Base-by-base conservation (phyloP, 495 filamentous ascomycete genomes). In the Hypoxylon rickii region DNA sequence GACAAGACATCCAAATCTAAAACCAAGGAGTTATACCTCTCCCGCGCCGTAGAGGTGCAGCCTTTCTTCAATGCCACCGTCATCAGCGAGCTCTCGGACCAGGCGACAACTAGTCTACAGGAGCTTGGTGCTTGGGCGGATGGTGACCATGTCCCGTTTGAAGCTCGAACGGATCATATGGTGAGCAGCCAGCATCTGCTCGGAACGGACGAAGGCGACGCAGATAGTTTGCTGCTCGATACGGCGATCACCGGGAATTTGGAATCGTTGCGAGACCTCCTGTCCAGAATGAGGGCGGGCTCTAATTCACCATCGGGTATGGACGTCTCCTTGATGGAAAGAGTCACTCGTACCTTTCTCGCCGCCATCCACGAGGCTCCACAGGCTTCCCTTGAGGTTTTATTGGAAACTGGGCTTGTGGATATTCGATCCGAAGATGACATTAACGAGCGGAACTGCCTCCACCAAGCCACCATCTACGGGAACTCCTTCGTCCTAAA, bases 1-100 rank as follows among this genome's bases (percentile, higher is more conserved):
- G 94, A 98, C 73, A 98, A 98, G 81, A 96, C 95, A 13, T 96
- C 93, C 50, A 98, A 98, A 82, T 97, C 94, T 46, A 90, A 92
- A 65, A 96, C 92, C 58, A 98, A 98, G 69, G 95, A 97, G 73
- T 79, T 97, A 17, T 97, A 97, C 66, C 86, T 98, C 24, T 92
- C 94, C 8, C 84, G 94, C 13, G 94, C 95, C 8, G 93, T 97
- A 43, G 94, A 98, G 72, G 92, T 97, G 40, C 94, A 97, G 66
- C 95, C 94, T 1, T 96, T 93, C 70, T 98, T 98, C 79, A 97
- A 97, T 71, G 83, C 92, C 31, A 87, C 96, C 54, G 89, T 97
- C 55, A 94, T 98, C 61, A 95, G 92, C 65, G 92, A 96, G 56
- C 81, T 97, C 16, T 96, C 95, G 0, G 95, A 98, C 62, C 91